These are phyloP conservation scores for Diutina siamensis DNA, from an alignment of 1,139 yeast genomes.

Conservation along the genomic window DNA sequence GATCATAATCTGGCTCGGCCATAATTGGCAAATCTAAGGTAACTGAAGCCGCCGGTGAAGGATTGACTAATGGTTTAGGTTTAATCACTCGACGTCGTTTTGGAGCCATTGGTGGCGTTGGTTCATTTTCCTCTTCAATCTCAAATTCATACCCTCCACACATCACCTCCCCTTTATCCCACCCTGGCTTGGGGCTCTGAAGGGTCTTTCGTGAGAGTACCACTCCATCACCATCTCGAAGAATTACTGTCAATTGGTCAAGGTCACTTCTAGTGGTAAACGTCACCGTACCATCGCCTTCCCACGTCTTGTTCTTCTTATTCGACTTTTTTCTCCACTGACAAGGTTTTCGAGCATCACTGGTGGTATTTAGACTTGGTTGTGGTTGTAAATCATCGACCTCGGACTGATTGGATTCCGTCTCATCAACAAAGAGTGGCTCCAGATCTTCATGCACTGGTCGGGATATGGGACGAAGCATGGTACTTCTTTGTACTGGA, in stretches of 20 bases:
- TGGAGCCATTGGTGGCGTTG: background rate
- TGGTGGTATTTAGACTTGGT: background rate
- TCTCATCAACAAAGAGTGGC: background rate
- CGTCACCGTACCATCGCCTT: conserved; percentile 67
- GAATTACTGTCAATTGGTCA: background rate
- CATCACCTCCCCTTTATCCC: conserved; percentile 8
- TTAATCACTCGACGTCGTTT: background rate
- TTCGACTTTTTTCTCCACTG: conserved; percentile 63
- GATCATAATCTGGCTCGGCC: too few relatives aligned
- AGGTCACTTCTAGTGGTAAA: conserved; percentile 6
- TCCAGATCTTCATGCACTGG: background rate
- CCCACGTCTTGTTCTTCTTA: conserved; percentile 90
- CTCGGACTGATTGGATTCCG: background rate
- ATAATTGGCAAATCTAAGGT: too few relatives aligned
- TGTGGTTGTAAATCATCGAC: too few relatives aligned
- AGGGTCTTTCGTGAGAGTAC: conserved; percentile 8
- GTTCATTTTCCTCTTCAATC: conserved; percentile 11
- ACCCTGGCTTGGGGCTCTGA: conserved; percentile 10
- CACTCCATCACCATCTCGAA: background rate
- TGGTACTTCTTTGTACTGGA: background rate
- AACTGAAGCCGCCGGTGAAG: too few relatives aligned
- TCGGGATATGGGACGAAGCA: background rate
- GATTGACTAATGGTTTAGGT: background rate
- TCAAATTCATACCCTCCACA: conserved; percentile 21
- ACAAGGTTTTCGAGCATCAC: conserved; percentile 15